Base-by-base conservation (phyloP, 139 green algal species). In the Coccomyxa sp. region DNA sequence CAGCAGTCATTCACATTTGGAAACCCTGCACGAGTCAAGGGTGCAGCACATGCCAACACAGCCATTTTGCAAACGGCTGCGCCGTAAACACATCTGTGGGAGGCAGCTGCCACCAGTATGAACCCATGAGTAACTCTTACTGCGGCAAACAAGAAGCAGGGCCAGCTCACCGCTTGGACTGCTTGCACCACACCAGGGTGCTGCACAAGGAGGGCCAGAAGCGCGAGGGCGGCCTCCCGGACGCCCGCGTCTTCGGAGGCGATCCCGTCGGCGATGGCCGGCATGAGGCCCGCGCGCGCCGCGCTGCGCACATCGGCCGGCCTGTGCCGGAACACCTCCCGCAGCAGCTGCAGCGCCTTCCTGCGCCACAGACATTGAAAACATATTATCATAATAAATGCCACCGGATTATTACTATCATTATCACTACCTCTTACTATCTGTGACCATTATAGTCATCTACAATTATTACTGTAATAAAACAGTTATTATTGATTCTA, bases 331-430 rank as follows among this genome's bases (percentile, higher is more conserved):
- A 68, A 31, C 51, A 89, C 77, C 79, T 92, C 82, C 67, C 89
- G 59, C 67, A 94, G 82, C 84, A 91, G 82, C 59, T 90, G 82
- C 84, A 95, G 81, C 13, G 90, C 92, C 45, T 91, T 91, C 71
- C 88, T 88, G 79, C 82, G 67, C 21, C 23, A n/a, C n/a, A 38
- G 27, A 12, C 71, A 38, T 38, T 3, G 21, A 27, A n/a, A n/a
- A n/a, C n/a, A n/a, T n/a, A n/a, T n/a, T n/a, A n/a, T n/a, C n/a
- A n/a, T n/a, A n/a, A n/a, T n/a, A n/a, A n/a, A n/a, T n/a, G n/a
- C n/a, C n/a, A n/a, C n/a, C n/a, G n/a, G n/a, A n/a, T n/a, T n/a
- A n/a, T n/a, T n/a, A n/a, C n/a, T n/a, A n/a, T n/a, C n/a, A n/a
- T n/a, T n/a, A n/a, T n/a, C n/a, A n/a, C n/a, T n/a, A n/a, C n/a